These are phyloP conservation scores for Pyronema domesticum DNA, from an alignment of 495 filamentous ascomycete species.

Conservation along the genomic window DNA sequence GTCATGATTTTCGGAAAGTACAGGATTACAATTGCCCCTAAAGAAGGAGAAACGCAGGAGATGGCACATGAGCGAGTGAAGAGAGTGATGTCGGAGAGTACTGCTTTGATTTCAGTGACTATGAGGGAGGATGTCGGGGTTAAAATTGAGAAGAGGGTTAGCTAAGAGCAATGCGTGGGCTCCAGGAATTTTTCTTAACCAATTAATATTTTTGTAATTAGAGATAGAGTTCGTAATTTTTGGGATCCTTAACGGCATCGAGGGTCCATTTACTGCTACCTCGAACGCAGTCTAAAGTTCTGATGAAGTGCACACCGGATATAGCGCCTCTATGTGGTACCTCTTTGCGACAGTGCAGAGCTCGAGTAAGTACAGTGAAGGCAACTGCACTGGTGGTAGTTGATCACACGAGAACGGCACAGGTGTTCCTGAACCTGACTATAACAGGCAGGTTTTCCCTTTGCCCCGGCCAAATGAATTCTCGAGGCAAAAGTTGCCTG, in stretches of 20 bases:
- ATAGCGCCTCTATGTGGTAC: background rate
- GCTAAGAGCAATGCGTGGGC: conserved; percentile 10
- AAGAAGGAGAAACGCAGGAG: conserved; percentile 27
- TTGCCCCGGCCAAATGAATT: background rate
- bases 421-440: background rate
- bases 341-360: no score
- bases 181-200: background rate
- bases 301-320: background rate
- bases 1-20: conserved; percentile 16
- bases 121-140: conserved; percentile 27
- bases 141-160: conserved; percentile 15
- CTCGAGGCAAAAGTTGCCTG: background rate
- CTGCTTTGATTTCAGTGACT: conserved; percentile 24
- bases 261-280: background rate
- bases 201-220: background rate
- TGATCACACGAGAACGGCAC: background rate
- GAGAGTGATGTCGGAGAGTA: conserved; percentile 25
- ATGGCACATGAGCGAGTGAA: conserved; percentile 28
- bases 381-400: no score
- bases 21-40: conserved; percentile 9
- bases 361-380: no score
- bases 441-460: background rate
- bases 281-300: background rate
- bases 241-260: background rate
- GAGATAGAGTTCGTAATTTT: background rate